Base-by-base conservation (phyloP, 768 basidiomycete genomes). In the Hydnum rufescens region DNA sequence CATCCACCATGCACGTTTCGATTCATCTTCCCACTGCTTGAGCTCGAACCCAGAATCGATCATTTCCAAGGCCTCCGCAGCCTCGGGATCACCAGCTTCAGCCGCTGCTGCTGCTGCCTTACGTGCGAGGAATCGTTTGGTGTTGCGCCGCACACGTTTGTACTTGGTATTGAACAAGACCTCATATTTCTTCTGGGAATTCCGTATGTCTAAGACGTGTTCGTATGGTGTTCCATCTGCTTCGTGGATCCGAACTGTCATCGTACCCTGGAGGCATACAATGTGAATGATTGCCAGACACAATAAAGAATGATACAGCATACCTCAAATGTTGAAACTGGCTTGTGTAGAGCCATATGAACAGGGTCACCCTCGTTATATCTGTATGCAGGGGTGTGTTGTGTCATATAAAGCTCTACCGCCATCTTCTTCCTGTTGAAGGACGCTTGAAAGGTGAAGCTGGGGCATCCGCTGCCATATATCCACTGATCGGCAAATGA, bases 401-500 rank as follows among this genome's bases (percentile, higher is more conserved):
- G 93, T 54, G 80, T 73, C 77, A 97, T 89, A 2, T 81, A 82
- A 57, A 99, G 82, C 64, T 97, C 95, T 32, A 99, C 88, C 1
- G 89, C 83, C 82, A 97, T 95, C 67, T 90, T 89, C 73, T 96
- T 97, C 61, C 90, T 73, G 64, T 96, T 93, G 67, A 97, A 97
- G 32, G 78, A 79, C 0, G 93, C 89, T 8, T 78, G 77, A 63
- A 99, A 84, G 0, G 75, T 76, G 63, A 99, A 90, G 2, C 80
- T 74, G 0, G 95, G 95, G 63, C 90, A 95, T 22, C 95, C 95
- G 63, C 85, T 89, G 8, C 92, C 92, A 61, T 90, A 95, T 56
- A 99, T 88, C 95, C 95, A 99, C 64, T 97, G 93, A 61, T 97
- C 90, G n/a, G 88, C 86, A 62, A 99, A 99, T 28, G 77, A 75